A percentile compares a stretch with the other conserved stretches of the same genome.
phyloP scores from a whole-genome alignment of 768 basidiomycete species.

The Cyclocybe cylindracea region DNA sequence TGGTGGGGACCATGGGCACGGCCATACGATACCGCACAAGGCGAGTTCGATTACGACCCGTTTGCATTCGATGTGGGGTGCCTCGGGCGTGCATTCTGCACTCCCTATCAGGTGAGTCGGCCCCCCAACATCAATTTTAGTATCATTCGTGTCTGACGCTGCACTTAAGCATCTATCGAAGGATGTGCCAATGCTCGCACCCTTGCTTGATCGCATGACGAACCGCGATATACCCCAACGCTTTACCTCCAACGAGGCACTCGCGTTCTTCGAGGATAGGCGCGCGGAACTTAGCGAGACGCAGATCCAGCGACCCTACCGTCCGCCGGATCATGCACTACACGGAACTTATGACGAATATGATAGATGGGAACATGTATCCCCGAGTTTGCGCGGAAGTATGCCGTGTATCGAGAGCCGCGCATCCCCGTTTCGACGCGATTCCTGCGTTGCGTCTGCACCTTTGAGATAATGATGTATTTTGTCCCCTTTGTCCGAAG shows the following conservation, averaged over 20 bases:
- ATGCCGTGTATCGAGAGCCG: slow-evolving; percentile 16
- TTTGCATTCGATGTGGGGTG: slow-evolving; percentile 23
- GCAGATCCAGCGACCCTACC: neutral
- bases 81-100: slow-evolving; percentile 12
- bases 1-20: neutral
- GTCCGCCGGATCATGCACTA: neutral
- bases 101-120: slow-evolving; percentile 10
- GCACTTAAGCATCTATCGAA: slow-evolving; percentile 14
- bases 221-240: slow-evolving; percentile 19
- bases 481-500: neutral
- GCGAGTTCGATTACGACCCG: slow-evolving; percentile 25
- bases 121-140: neutral
- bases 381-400: slow-evolving; percentile 12
- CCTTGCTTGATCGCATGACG: slow-evolving; percentile 27
- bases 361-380: slow-evolving; percentile 18
- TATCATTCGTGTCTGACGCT: neutral
- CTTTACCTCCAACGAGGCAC: slow-evolving; percentile 25
- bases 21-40: slow-evolving; percentile 15
- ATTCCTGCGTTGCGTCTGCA: slow-evolving; percentile 2
- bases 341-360: slow-evolving; percentile 2
- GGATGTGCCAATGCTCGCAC: slow-evolving; percentile 24
- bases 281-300: neutral
- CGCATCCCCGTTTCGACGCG: slow-evolving; percentile 4
- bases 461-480: neutral
- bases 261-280: slow-evolving; percentile 22